Conservation (phyloP, 2,329 filamentous ascomycete genomes). For the Didymella sp. region DNA sequence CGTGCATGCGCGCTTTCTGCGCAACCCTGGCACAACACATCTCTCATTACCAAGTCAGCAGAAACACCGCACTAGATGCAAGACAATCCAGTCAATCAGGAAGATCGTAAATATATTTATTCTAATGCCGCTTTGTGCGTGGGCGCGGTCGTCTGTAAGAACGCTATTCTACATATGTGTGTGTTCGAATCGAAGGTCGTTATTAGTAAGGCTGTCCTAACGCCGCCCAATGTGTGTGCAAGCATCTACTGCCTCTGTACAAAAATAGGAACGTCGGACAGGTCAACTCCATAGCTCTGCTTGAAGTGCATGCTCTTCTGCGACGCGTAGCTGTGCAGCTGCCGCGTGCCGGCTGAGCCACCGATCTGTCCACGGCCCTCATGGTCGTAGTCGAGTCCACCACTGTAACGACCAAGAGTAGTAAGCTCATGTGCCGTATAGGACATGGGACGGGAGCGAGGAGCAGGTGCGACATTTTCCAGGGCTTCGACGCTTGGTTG, state of each 20-base stretch:
- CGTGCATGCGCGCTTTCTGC: conserved; percentile 1
- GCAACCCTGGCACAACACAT: conserved; percentile 3
- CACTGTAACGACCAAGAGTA: conserved; percentile 45
- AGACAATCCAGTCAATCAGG: neutral
- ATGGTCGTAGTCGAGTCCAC: conserved; percentile 48
- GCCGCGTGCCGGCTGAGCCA: conserved; percentile 48
- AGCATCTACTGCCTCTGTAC: conserved; percentile 23
- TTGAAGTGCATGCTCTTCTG: conserved; percentile 41
- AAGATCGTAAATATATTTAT: conserved; percentile 3
- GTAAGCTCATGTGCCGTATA: conserved; percentile 12
- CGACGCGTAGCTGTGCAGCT: conserved; percentile 39
- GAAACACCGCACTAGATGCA: neutral
- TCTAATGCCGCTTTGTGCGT: neutral
- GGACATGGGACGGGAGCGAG: conserved; percentile 9
- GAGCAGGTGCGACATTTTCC: conserved; percentile 12
- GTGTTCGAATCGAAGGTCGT: conserved; percentile 11
- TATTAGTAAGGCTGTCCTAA: conserved; percentile 4
- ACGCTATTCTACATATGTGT: conserved; percentile 3
- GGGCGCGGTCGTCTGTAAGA: conserved; percentile 2
- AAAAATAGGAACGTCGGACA: conserved; percentile 45
- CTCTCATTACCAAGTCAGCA: conserved; percentile 5
- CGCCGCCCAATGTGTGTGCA: conserved; percentile 4
- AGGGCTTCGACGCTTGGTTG: conserved; percentile 9
- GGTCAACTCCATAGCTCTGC: conserved; percentile 41
- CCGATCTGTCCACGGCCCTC: conserved; percentile 42